A percentile compares a stretch with the other conserved stretches of the same genome.
Conservation (phyloP, 73 alveolate genomes). For the Paramecium tetraurelia region DNA sequence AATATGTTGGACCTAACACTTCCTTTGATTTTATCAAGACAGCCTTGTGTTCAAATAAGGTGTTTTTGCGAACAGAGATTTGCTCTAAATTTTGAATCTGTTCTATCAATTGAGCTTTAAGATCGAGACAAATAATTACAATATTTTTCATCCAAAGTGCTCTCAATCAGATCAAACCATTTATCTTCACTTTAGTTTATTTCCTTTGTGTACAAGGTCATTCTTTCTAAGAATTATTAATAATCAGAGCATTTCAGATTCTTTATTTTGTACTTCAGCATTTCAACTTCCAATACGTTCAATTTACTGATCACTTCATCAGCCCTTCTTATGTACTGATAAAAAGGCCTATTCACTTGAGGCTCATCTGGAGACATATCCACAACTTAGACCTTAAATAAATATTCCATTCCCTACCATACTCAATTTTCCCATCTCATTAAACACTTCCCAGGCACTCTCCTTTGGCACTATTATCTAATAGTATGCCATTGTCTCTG, state of each 20-base stretch:
- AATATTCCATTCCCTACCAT: not conserved
- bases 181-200: constrained; percentile 52
- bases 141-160: constrained; percentile 49
- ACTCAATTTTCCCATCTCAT: constrained; percentile 83
- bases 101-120: constrained; percentile 41
- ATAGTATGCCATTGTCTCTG: constrained; percentile 93
- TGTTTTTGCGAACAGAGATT: constrained; percentile 36
- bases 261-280: constrained; percentile 66
- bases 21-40: constrained; percentile 64
- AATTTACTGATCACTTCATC: constrained; percentile 76
- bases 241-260: constrained; percentile 61
- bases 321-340: constrained; percentile 68
- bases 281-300: constrained; percentile 56
- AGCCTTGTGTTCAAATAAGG: constrained; percentile 51
- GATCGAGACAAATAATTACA: not conserved
- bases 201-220: constrained; percentile 18
- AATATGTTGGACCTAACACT: constrained; percentile 33
- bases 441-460: constrained; percentile 86
- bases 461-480: constrained; percentile 90
- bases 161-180: constrained; percentile 58
- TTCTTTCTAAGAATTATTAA: constrained; percentile 57
- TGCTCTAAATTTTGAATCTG: not conserved
- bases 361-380: constrained; percentile 82
- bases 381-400: constrained; percentile 79
- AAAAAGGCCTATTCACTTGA: constrained; percentile 71